Conservation (phyloP, 176 grass and related monocot species). For the Eleusine coracana region DNA sequence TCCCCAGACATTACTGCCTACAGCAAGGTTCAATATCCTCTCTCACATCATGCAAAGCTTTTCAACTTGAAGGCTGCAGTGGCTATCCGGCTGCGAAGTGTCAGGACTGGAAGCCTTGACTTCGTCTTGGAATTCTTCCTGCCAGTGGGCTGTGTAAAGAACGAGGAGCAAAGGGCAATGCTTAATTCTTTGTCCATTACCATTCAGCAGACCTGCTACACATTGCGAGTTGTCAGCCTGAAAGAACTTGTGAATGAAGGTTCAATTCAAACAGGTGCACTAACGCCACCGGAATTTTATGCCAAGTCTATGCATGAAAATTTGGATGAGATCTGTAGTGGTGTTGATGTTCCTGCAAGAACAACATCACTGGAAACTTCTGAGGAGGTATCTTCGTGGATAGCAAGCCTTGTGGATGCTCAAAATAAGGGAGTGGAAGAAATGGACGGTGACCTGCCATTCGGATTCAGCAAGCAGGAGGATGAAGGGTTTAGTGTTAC, state of each 20-base stretch:
- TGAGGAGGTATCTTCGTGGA: conserved; percentile 58
- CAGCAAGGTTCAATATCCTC: conserved; percentile 76
- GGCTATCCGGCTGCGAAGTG: conserved; percentile 68
- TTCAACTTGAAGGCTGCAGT: conserved; percentile 81
- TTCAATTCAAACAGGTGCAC: conserved; percentile 28
- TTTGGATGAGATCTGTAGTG: conserved; percentile 36
- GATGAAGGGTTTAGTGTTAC: conserved; percentile 74
- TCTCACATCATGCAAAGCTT: conserved; percentile 88
- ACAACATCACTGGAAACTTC: conserved; percentile 35
- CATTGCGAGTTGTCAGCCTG: conserved; percentile 55
- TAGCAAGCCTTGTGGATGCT: conserved; percentile 56
- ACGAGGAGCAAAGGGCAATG: conserved; percentile 62
- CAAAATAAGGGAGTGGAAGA: conserved; percentile 50
- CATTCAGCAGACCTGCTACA: conserved; percentile 62
- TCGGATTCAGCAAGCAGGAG: conserved; percentile 57
- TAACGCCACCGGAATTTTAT: conserved; percentile 30
- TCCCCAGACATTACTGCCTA: conserved; percentile 56
- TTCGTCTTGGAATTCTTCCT: conserved; percentile 96
- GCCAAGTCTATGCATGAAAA: conserved; percentile 32
- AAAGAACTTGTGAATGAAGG: conserved; percentile 71
- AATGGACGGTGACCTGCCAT: conserved; percentile 36
- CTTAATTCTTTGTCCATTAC: conserved; percentile 78
- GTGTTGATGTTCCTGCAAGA: conserved; percentile 38
- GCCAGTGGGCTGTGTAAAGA: conserved; percentile 57
- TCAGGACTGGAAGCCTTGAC: conserved; percentile 58